Percentiles rank a stretch among this genome's conserved stretches.
Evolutionary conservation across 306 rosid species (phyloP).

Genomic region (Prunus kanzakura): DNA sequence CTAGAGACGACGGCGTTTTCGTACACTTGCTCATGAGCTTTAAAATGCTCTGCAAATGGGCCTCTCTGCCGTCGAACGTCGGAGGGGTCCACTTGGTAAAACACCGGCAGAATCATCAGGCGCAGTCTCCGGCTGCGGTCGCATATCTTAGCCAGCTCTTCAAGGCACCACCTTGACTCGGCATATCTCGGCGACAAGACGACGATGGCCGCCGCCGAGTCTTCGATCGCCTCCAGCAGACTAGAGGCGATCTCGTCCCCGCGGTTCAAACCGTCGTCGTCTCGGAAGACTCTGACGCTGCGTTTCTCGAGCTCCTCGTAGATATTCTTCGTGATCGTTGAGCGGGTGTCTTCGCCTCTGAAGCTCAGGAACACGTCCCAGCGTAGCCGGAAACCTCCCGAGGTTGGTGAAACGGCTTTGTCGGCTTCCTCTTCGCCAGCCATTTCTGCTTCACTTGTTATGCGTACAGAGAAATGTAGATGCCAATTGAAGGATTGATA

Average conservation of each 20-base stretch:
- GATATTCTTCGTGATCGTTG: constrained; percentile 23
- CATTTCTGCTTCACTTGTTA: constrained; percentile 10
- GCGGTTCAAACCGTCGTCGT: constrained; percentile 41
- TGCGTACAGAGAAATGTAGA: not conserved
- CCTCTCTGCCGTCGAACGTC: constrained; percentile 46
- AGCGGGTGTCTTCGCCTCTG: constrained; percentile 45
- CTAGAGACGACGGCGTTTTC: not conserved
- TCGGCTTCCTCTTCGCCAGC: not conserved
- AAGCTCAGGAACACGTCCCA: constrained; percentile 64
- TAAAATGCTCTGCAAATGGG: constrained; percentile 32
- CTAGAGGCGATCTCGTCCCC: constrained; percentile 40
- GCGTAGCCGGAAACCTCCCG: constrained; percentile 40
- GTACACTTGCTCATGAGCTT: constrained; percentile 13
- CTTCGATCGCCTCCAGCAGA: constrained; percentile 53
- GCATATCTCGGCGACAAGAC: constrained; percentile 45
- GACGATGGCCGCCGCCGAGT: constrained; percentile 51
- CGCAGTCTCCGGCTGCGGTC: constrained; percentile 21
- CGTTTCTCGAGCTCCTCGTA: constrained; percentile 23
- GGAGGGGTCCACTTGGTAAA: constrained; percentile 44
- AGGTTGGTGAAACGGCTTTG: constrained; percentile 2
- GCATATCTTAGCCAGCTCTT: constrained; percentile 47
- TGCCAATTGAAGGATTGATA: not conserved
- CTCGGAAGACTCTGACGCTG: constrained; percentile 41
- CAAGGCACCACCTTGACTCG: constrained; percentile 44
- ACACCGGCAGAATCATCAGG: constrained; percentile 44